A percentile compares a stretch with the other conserved stretches of the same genome.
Evolutionary conservation across 768 basidiomycete genomes (phyloP).

Genomic region (Amanita pseudoporphyria): DNA sequence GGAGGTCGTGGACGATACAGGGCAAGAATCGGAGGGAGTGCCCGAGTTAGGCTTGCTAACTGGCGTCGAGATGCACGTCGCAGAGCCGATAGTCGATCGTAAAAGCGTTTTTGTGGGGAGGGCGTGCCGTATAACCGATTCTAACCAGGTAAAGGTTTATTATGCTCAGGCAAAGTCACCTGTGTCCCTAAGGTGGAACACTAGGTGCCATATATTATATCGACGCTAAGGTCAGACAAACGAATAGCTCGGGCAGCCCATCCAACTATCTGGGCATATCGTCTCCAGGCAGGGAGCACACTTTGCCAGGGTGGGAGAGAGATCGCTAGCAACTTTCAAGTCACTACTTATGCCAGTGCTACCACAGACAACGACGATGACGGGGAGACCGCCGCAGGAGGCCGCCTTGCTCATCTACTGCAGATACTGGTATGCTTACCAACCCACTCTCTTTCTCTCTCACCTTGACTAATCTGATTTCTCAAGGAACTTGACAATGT

Average conservation of each 20-base stretch:
- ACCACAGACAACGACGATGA: slow-evolving; percentile 88
- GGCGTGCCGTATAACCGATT: slow-evolving; percentile 71
- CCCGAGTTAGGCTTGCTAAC: slow-evolving; percentile 29
- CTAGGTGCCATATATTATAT: slow-evolving; percentile 60
- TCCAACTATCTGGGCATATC: slow-evolving; percentile 77
- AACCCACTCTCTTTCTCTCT: background rate
- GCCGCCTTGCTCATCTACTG: slow-evolving; percentile 81
- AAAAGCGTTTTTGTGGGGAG: slow-evolving; percentile 83
- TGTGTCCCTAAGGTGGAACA: background rate
- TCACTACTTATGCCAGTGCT: background rate
- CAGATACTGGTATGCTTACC: slow-evolving; percentile 62
- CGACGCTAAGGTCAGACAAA: slow-evolving; percentile 60
- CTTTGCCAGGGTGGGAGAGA: slow-evolving; percentile 59
- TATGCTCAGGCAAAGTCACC: background rate
- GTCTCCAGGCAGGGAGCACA: slow-evolving; percentile 56
- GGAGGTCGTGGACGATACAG: background rate
- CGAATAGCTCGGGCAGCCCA: slow-evolving; percentile 69
- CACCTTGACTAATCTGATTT: background rate
- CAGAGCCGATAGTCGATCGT: slow-evolving; percentile 78
- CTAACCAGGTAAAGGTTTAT: slow-evolving; percentile 47
- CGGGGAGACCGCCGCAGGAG: slow-evolving; percentile 89
- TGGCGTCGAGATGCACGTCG: slow-evolving; percentile 56
- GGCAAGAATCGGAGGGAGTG: background rate
- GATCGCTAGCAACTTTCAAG: background rate
- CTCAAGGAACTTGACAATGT: slow-evolving; percentile 71